Evolutionary conservation across 768 basidiomycete genomes (phyloP), one percentile per base, ranked within the genome.

Genomic region (Lactarius tabidus): DNA sequence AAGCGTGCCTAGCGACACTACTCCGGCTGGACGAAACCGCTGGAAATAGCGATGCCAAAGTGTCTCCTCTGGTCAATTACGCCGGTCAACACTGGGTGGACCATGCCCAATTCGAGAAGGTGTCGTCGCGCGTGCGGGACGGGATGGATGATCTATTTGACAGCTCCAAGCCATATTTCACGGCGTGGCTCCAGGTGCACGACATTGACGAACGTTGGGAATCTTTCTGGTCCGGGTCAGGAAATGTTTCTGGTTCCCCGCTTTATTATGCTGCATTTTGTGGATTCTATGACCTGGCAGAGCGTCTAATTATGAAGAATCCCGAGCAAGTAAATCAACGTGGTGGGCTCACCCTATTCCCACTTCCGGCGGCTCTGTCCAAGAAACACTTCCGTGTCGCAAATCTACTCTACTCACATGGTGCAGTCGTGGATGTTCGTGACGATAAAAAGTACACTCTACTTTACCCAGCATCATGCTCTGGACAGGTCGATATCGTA

Each of bases 391-490:
- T 48, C 23, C 4, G 4, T 48, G 23, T 48, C 45, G 45, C 45
- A 12, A 23, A 48, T 48, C 23, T 48, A 23, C 45, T 48, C 23
- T 12, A 2, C n/a, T 14, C n/a, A n/a, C 45, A 45, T 12, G 45
- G 45, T 23, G n/a, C 45, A 1, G 9, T n/a, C n/a, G 43, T 45
- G 2, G 45, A 45, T 23, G n/a, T 23, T n/a, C 45, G 45, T 12
- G 45, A 10, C 10, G 4, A 23, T 0, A 1, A 0, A n/a, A 10
- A 23, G 20, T 10, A 12, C 12, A 48, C 23, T 23, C 23, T 12
- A 4, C n/a, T 48, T 23, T 6, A 23, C 12, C 0, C 12, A 0
- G 45, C 23, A 10, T 48, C 45, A n/a, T 0, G 2, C 0, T 1
- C 12, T 14, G 45, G 12, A 23, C 3, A 2, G 4, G n/a, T 48